Conservation (phyloP, 129 eudicot genomes). For the Apium graveolens region DNA sequence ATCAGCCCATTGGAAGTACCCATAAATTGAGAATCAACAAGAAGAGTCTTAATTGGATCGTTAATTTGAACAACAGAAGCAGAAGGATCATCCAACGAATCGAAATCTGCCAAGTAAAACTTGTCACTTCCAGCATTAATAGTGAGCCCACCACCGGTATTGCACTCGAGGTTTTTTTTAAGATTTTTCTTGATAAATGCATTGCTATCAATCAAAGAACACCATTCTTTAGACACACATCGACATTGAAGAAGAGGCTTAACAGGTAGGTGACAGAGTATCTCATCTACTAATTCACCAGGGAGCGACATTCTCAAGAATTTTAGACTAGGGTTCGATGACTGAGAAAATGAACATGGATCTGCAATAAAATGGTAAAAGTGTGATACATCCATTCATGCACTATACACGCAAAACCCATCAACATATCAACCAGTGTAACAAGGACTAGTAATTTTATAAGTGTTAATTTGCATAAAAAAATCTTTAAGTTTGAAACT, state of each 20-base stretch:
- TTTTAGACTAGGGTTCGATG: not conserved
- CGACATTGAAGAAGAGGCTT: not conserved
- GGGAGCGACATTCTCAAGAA: not conserved
- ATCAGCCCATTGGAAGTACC: constrained; percentile 33
- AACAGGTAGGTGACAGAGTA: not conserved
- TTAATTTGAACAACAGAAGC: not conserved
- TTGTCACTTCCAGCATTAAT: not conserved
- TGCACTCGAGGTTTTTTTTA: not conserved
- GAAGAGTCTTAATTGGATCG: not conserved
- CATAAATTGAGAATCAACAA: constrained; percentile 2
- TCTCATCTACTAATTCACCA: not conserved
- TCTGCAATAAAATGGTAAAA: not conserved
- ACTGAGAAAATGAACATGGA: not conserved
- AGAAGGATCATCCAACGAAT: not conserved
- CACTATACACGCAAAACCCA: not conserved
- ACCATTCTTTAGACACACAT: not conserved
- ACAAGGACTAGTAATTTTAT: too few relatives aligned
- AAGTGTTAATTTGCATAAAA: not conserved
- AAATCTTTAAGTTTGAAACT: not conserved
- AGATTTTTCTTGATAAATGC: constrained; percentile 1
- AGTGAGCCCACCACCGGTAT: not conserved
- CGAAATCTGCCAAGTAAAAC: not conserved
- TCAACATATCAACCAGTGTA: not conserved
- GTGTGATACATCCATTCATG: not conserved
- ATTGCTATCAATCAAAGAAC: not conserved